Evolutionary conservation across 352 stramenopile genomes (phyloP).

Genomic region (Detonula confervacea): DNA sequence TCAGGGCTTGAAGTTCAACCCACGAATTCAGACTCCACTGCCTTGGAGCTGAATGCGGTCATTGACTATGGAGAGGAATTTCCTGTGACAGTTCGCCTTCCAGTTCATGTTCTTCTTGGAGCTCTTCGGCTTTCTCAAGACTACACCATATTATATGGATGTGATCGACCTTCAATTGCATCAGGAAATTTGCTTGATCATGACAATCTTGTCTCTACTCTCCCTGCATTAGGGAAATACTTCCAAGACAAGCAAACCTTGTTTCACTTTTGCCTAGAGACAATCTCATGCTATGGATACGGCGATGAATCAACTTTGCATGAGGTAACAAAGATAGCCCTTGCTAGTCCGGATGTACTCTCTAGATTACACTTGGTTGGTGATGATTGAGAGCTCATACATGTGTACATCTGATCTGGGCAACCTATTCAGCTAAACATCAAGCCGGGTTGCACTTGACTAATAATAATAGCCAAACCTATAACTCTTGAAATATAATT

Average conservation of each 20-base stretch:
- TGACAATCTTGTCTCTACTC: constrained; percentile 1
- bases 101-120: constrained; percentile 31
- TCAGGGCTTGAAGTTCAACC: constrained; percentile 31
- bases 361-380: constrained; percentile 29
- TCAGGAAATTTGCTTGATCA: constrained; percentile 2
- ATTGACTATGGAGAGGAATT: constrained; percentile 53
- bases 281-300: constrained; percentile 17
- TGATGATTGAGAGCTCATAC: too few species aligned
- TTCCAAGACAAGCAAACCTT: constrained; percentile 48
- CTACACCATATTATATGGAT: background rate
- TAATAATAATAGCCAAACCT: too few species aligned
- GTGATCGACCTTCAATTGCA: constrained; percentile 7
- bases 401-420: too few species aligned
- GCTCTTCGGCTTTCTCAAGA: constrained; percentile 28
- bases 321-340: constrained; percentile 30
- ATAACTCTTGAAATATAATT: too few species aligned
- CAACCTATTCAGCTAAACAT: too few species aligned
- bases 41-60: constrained; percentile 24
- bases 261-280: constrained; percentile 44
- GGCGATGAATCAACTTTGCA: constrained; percentile 27
- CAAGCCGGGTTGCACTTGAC: too few species aligned
- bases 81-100: constrained; percentile 16
- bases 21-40: background rate
- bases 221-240: constrained; percentile 26
- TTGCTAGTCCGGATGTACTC: constrained; percentile 31